Base-by-base conservation (phyloP, 1,284 basidiomycete species). In the Tremellales sp. region DNA sequence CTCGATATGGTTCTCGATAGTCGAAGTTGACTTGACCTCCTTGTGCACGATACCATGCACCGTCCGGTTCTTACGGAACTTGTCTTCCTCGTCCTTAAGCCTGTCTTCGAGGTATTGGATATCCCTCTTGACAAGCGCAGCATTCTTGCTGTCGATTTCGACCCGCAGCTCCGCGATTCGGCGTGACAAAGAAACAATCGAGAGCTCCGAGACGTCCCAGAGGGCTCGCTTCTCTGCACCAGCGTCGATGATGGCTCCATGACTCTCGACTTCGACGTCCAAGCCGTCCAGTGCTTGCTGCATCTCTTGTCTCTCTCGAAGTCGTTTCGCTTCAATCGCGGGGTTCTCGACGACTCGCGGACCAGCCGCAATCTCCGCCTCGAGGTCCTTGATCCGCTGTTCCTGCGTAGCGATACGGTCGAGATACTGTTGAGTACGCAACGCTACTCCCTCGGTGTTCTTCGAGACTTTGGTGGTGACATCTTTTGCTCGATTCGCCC, bases 401-500 rank as follows among this genome's bases (percentile, higher is more conserved):
- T 64, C 51, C 31, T 69, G 62, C 35, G 93, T 87, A 23, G 83
- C 80, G 49, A 97, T 97, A 46, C 89, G 89, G 72, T 92, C 87
- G 27, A 97, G 87, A 65, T 96, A 97, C 72, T 86, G 88, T 22
- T 87, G 88, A 52, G 94, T 90, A 63, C 94, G 89, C 10, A 92
- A 82, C 62, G 94, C 86, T 53, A 94, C 88, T 53, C 92, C 92
- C 61, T 92, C 86, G 35, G 93, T 87, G 68, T 97, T 97, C 33
- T 89, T 82, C 2, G 91, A 91, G 27, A 76, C 76, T 70, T 89
- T 93, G 37, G 91, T 97, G 78, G 92, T 92, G 76, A 97, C 96
- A 76, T 92, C 89, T 53, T 94, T 94, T 19, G 93, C 92, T 42
- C 90, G 85, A 65, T 97, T 91, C 13, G 93, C 93, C 72, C 96